phyloP scores from a whole-genome alignment of 805 yeast genomes.

The Yarrowia keelungensis region DNA sequence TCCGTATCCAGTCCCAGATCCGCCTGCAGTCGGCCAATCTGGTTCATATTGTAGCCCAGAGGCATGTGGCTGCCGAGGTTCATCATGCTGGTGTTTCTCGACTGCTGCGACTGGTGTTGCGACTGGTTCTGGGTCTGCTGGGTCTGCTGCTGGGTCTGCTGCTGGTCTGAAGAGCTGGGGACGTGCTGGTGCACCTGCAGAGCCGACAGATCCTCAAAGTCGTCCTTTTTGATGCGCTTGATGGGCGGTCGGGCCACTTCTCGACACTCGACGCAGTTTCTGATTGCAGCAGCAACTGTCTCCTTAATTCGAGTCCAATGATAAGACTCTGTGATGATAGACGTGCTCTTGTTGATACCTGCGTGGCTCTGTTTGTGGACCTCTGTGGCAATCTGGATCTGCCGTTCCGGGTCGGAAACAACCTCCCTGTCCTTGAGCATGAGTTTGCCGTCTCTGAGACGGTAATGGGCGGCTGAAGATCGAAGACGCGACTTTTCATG shows the following conservation, averaged over 20 bases:
- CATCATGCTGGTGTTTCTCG: slow-evolving; percentile 1
- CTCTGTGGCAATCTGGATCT: slow-evolving; percentile 73
- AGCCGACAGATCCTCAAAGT: slow-evolving; percentile 42
- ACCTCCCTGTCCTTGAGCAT: slow-evolving; percentile 83
- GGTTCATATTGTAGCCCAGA: slow-evolving; percentile 27
- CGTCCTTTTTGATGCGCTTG: slow-evolving; percentile 44
- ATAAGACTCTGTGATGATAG: slow-evolving; percentile 75
- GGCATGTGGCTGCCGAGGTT: slow-evolving; percentile 26
- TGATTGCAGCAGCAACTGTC: slow-evolving; percentile 79
- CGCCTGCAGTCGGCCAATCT: slow-evolving; percentile 39
- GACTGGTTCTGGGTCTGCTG: slow-evolving; percentile 3
- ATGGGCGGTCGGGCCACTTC: slow-evolving; percentile 52
- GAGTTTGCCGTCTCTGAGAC: slow-evolving; percentile 72
- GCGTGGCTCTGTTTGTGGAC: slow-evolving; percentile 75
- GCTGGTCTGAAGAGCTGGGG: slow-evolving; percentile 16
- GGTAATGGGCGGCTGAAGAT: slow-evolving; percentile 77
- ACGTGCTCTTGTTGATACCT: slow-evolving; percentile 88
- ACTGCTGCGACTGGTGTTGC: slow-evolving; percentile 33
- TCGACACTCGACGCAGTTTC: slow-evolving; percentile 77
- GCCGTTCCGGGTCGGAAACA: slow-evolving; percentile 75
- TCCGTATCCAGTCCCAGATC: slow-evolving; percentile 53
- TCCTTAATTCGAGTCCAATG: slow-evolving; percentile 93
- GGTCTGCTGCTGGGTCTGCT: neutral
- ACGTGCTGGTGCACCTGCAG: slow-evolving; percentile 27
- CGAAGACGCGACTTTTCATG: slow-evolving; percentile 88